Base-by-base conservation (phyloP, 2,329 filamentous ascomycete species). In the Penicillium sp. region DNA sequence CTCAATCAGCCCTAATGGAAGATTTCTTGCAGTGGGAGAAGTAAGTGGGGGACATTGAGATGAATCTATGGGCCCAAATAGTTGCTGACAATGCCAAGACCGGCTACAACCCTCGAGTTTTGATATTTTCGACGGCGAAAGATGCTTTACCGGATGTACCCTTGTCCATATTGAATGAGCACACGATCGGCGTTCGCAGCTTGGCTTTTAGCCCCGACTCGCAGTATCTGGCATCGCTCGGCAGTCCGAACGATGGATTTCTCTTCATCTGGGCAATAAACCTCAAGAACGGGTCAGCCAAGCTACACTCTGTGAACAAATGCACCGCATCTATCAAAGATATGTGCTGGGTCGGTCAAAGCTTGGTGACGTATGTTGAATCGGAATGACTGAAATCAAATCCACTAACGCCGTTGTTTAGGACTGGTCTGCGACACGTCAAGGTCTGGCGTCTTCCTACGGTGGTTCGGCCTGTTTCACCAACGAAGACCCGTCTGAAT, bases 381-480 rank as follows among this genome's bases (percentile, higher is more conserved):
- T 28, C 14, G 3, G 14, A 16, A 36, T 7, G 10, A 29, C 36
- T 5, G 35, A 37, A 46, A 38, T 9, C 43, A 33, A 36, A 13
- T 13, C 13, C 29, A 50, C 54, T 60, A 50, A 63, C 14, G 31
- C 43, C 6, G n/a, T 42, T 14, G 16, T 11, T n/a, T 37, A 66
- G 64, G 16, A 82, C 93, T 19, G 93, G 93, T 12, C 87, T 93
- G 43, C 83, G 93, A 22, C 92, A 96, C 72, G 83, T 96, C 68
- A 97, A 96, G 70, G 81, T 95, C 42, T 99, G 93, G 93, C 85
- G 86, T 58, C 79, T 93, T 10, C 88, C 93, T 30, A 89, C 92
- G 22, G 72, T 37, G 5, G 14, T 63, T 49, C 75, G 65, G 35
- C 72, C 77, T 14, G 72, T 73, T 4, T 86, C 86, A 18, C 86